Percentiles rank a stretch among this genome's conserved stretches.
Evolutionary conservation across 305 asterid species (phyloP).

Genomic region (Solanum hybrid): DNA sequence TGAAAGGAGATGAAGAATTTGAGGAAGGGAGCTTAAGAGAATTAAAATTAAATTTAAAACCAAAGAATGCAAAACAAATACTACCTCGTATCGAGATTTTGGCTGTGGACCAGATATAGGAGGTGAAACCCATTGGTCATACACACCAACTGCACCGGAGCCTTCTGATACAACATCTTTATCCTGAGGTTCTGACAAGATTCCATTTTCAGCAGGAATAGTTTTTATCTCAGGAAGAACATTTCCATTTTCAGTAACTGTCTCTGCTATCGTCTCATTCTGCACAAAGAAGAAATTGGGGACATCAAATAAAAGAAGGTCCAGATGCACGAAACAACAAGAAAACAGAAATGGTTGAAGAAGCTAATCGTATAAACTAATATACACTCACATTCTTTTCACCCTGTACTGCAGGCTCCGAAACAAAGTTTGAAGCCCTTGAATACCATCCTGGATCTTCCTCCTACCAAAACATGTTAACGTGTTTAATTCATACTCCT

Average conservation of each 20-base stretch:
- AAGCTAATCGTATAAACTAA: slow-evolving; percentile 3
- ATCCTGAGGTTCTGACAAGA: slow-evolving; percentile 59
- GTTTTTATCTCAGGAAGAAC: slow-evolving; percentile 39
- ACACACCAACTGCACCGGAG: slow-evolving; percentile 48
- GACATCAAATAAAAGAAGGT: slow-evolving; percentile 10
- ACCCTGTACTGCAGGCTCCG: slow-evolving; percentile 60
- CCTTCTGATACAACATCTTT: slow-evolving; percentile 74
- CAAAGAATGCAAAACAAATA: slow-evolving; percentile 9
- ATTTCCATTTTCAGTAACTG: slow-evolving; percentile 50
- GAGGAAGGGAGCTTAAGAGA: background rate
- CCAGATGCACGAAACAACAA: background rate
- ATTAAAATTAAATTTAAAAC: slow-evolving; percentile 5
- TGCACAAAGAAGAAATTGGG: slow-evolving; percentile 20
- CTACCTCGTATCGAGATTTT: slow-evolving; percentile 91
- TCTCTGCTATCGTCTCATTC: slow-evolving; percentile 46
- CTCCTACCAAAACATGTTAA: slow-evolving; percentile 41
- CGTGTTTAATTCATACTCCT: background rate
- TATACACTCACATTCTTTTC: slow-evolving; percentile 64
- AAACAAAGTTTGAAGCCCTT: slow-evolving; percentile 49
- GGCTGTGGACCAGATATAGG: slow-evolving; percentile 70
- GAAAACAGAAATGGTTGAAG: slow-evolving; percentile 5
- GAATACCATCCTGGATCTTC: slow-evolving; percentile 97
- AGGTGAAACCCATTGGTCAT: slow-evolving; percentile 94
- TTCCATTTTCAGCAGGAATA: slow-evolving; percentile 65
- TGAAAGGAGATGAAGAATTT: slow-evolving; percentile 4